phyloP scores from a whole-genome alignment of 345 rosid species.

The Murraya paniculata region DNA sequence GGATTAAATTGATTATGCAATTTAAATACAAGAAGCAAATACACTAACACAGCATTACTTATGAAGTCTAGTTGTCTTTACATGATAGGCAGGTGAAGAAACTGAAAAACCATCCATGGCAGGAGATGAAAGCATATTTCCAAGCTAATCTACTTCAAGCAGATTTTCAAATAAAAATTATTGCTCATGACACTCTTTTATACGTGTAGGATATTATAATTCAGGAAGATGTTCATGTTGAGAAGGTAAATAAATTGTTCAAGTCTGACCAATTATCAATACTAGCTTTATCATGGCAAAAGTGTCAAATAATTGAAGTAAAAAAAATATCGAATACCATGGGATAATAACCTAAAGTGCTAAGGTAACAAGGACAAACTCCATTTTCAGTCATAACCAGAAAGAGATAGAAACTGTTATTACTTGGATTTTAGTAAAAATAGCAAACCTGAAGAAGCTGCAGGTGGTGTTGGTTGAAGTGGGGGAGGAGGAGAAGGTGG shows the following conservation, averaged over 20 bases:
- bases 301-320: not conserved
- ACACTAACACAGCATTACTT: not conserved
- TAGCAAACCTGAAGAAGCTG: slow-evolving; percentile 47
- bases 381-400: slow-evolving; percentile 1
- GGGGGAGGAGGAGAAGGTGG: slow-evolving; percentile 62
- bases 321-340: not conserved
- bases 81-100: not conserved
- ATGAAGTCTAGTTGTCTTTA: not conserved
- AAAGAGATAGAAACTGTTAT: not conserved
- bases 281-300: not conserved
- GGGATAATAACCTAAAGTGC: not conserved
- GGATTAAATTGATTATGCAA: not conserved
- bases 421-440: slow-evolving; percentile 4
- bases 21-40: not conserved
- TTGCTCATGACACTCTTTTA: not conserved
- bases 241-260: not conserved
- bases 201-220: not conserved
- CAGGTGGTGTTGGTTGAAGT: slow-evolving; percentile 24
- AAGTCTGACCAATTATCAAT: not conserved
- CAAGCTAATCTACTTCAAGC: not conserved
- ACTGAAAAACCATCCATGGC: not conserved
- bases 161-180: not conserved
- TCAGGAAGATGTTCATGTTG: not conserved
- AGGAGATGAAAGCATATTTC: not conserved
- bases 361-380: not conserved